These are phyloP conservation scores for Backusella tarrabulga DNA, from an alignment of 192 early-diverging fungal genomes.

Conservation along the genomic window DNA sequence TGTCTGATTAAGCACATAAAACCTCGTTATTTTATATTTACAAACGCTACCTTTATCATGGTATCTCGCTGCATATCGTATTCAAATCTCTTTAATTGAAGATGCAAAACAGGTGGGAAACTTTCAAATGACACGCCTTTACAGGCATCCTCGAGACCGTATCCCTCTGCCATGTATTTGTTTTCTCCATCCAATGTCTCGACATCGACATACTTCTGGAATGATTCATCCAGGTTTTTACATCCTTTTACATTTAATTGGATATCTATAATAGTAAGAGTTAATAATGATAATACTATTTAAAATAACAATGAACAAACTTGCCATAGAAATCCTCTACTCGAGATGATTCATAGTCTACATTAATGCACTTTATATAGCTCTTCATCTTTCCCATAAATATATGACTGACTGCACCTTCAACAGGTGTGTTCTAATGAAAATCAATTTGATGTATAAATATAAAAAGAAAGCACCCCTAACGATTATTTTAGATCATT, in stretches of 20 bases:
- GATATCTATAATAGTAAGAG: conserved; percentile 64
- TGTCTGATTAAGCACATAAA: not conserved
- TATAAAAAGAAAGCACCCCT: not conserved
- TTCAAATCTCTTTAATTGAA: conserved; percentile 97
- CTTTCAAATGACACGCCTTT: conserved; percentile 93
- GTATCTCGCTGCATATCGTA: conserved; percentile 88
- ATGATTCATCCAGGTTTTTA: conserved; percentile 82
- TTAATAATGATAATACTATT: not conserved
- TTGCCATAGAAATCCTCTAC: conserved; percentile 92
- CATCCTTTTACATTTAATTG: conserved; percentile 96
- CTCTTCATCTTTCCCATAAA: conserved; percentile 98
- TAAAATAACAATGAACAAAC: not conserved
- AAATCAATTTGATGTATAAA: not conserved
- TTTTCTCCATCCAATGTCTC: conserved; percentile 97
- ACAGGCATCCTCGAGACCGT: conserved; percentile 90
- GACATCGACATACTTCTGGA: conserved; percentile 81
- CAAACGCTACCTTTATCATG: conserved; percentile 74
- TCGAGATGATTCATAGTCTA: conserved; percentile 92
- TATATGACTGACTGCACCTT: conserved; percentile 85
- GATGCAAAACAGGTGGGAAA: conserved; percentile 91
- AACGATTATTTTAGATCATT: not conserved
- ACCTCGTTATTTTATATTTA: not conserved
- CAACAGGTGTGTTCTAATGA: conserved; percentile 74
- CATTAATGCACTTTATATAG: conserved; percentile 93
- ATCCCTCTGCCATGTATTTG: conserved; percentile 90